Percentiles rank a stretch among this genome's conserved stretches.
phyloP scores from a whole-genome alignment of 306 rosid genomes.

The Albizia julibrissin region DNA sequence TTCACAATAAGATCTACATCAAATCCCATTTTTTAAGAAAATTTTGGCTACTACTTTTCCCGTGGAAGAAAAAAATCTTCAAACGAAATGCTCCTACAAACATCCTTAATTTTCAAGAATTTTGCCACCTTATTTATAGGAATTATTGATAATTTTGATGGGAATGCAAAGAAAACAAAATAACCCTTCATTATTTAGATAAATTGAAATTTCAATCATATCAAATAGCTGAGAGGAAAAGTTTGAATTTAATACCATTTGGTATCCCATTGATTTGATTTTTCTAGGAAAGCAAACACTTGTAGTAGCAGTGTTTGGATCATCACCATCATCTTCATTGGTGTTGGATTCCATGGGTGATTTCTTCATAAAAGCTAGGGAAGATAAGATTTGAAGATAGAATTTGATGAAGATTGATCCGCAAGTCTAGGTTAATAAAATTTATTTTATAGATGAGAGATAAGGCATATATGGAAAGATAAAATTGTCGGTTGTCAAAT shows the following conservation, averaged over 20 bases:
- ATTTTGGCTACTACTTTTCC: no score
- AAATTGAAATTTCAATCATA: background rate
- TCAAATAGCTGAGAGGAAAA: background rate
- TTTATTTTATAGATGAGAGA: background rate
- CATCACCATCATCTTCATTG: background rate
- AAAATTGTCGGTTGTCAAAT: background rate
- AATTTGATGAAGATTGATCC: no score
- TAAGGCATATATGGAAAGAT: background rate
- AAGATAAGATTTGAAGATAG: background rate
- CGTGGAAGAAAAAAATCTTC: no score
- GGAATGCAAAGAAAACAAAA: background rate
- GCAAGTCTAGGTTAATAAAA: background rate
- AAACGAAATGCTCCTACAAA: no score
- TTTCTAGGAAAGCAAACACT: background rate
- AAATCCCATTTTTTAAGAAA: no score
- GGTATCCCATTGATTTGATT: background rate
- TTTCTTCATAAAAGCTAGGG: background rate
- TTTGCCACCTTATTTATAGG: no score
- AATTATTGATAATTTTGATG: background rate
- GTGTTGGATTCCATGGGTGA: background rate
- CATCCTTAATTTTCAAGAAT: no score
- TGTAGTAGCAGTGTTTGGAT: background rate
- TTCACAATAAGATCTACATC: no score
- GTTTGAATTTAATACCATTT: background rate
- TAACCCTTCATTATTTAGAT: background rate